These are phyloP conservation scores for Neurospora sp. DNA, from an alignment of 2,329 filamentous ascomycete species.

Conservation along the genomic window DNA sequence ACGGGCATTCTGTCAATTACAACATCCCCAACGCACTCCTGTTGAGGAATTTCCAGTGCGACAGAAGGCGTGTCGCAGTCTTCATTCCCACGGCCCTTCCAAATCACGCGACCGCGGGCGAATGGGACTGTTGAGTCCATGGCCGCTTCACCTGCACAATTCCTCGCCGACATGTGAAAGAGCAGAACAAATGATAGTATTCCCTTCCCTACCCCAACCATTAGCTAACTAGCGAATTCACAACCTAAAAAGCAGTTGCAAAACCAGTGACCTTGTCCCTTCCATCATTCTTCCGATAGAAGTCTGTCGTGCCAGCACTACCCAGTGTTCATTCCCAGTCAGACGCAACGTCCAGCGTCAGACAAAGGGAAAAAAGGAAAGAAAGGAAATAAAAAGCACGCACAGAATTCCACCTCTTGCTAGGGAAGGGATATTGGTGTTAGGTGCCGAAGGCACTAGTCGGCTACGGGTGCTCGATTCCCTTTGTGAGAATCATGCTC, in stretches of 20 bases:
- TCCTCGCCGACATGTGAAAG: background rate
- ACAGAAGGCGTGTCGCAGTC: too few relatives aligned
- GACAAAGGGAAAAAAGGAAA: background rate
- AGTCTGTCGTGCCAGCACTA: background rate
- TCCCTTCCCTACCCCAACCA: background rate
- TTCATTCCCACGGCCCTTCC: too few relatives aligned
- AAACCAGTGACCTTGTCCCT: background rate
- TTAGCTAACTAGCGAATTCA: background rate
- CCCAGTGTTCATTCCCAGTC: background rate
- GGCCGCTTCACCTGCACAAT: background rate
- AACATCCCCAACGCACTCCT: too few relatives aligned
- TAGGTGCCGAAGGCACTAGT: too few relatives aligned
- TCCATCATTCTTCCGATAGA: background rate
- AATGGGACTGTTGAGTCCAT: background rate
- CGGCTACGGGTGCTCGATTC: too few relatives aligned
- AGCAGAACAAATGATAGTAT: background rate
- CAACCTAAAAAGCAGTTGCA: background rate
- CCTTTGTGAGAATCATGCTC: too few relatives aligned
- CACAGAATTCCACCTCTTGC: background rate
- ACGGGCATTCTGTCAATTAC: too few relatives aligned
- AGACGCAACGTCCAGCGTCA: background rate
- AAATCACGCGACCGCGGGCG: too few relatives aligned
- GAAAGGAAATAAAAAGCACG: background rate
- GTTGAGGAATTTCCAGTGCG: too few relatives aligned
- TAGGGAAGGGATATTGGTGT: background rate